Evolutionary conservation across 345 rosid genomes (phyloP), one percentile per base, ranked within the genome.

Genomic region (Populus pruinosa): DNA sequence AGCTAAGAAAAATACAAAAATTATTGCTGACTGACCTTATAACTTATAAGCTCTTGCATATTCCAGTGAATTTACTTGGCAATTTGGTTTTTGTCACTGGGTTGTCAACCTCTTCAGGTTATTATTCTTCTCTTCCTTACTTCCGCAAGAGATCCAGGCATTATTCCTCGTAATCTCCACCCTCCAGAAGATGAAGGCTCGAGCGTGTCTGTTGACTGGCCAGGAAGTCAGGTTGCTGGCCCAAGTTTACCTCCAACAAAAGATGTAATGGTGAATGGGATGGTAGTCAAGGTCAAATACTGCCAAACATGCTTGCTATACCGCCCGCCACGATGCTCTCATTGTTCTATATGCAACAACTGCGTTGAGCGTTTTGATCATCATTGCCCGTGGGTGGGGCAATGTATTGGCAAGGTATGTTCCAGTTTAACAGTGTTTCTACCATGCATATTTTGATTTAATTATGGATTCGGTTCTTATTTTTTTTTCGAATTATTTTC

Each of bases 321-420:
- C 81, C 92, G 98, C 78, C 97, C 99, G 0, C 97, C 98, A 29
- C 88, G 99, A 31, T 93, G 96, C 85, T 95, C 99, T 41, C 99
- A 95, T 81, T 93, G 99, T 84, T 95, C 99, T 5, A 88, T 91
- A 56, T 93, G 98, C 81, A 93, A 91, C 83, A 93, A 95, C 80
- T 95, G 99, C 69, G 96, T 95, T 17, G 98, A 95, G 80, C 92
- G 89, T 50, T 93, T 95, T 72, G 99, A 95, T 83, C 99, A 95
- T 81, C 99, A 95, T 79, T 95, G 99, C 69, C 99, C 99, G 4
- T 95, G 99, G 99, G 97, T 95, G 79, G 99, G 98, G 63, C 99
- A 95, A 73, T 95, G 99, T 76, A 91, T 95, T 77, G 99, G 96
- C 21, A 92, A 87, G 94, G 99, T 95, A 86, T 29, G 12, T 29